These are phyloP conservation scores for Pistacia integerrima DNA, from an alignment of 345 rosid species.

Conservation along the genomic window DNA sequence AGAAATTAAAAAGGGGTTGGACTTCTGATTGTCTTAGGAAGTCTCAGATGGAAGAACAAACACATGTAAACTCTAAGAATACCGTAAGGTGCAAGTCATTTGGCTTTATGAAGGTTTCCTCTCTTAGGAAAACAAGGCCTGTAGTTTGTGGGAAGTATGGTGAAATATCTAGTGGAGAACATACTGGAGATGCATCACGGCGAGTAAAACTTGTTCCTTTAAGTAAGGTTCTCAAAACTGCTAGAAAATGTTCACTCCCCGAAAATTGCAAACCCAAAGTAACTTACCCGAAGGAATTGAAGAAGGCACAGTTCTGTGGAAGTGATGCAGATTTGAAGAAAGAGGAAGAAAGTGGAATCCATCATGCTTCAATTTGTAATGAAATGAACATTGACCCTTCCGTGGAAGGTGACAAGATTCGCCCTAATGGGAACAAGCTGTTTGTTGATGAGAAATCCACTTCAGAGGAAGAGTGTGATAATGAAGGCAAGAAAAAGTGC, in stretches of 20 bases:
- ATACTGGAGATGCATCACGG: conserved; percentile 22
- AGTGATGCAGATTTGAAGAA: conserved; percentile 21
- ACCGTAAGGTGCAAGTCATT: conserved; percentile 6
- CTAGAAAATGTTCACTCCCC: conserved; percentile 25
- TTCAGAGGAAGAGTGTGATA: conserved; percentile 21
- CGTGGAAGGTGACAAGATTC: conserved; percentile 19
- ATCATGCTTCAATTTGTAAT: conserved; percentile 14
- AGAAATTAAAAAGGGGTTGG: conserved; percentile 27
- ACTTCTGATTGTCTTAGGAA: conserved; percentile 15
- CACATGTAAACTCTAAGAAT: conserved; percentile 16
- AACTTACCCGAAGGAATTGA: conserved; percentile 18
- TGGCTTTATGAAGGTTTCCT: conserved; percentile 19
- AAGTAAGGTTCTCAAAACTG: conserved; percentile 37
- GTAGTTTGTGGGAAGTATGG: conserved; percentile 49
- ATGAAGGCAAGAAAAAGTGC: conserved; percentile 14
- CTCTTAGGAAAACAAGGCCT: conserved; percentile 35
- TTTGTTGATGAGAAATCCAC: conserved; percentile 20
- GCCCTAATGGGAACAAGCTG: conserved; percentile 14
- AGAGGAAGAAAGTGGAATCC: conserved; percentile 14
- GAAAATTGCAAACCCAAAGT: conserved; percentile 25
- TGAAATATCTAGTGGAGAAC: conserved; percentile 36
- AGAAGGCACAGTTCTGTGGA: conserved; percentile 7
- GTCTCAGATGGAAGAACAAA: conserved; percentile 17
- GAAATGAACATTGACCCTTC: conserved; percentile 21
- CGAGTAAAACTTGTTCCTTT: conserved; percentile 48